Conservation (phyloP, 2,329 filamentous ascomycete species). For the Thielaviopsis ethacetica region DNA sequence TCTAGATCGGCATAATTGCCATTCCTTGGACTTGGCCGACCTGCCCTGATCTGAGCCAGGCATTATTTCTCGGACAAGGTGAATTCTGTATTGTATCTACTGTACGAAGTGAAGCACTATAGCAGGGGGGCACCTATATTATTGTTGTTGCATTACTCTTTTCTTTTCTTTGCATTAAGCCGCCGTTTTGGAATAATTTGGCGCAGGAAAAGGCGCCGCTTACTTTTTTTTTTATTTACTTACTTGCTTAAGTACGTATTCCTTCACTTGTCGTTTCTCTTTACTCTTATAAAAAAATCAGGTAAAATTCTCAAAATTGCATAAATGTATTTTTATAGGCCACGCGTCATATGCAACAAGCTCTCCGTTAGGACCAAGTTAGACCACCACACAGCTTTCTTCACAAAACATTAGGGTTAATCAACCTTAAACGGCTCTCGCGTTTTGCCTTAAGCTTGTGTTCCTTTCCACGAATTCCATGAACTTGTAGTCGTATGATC, state of each 20-base stretch:
- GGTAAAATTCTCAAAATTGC: neutral
- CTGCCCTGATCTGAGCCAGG: neutral
- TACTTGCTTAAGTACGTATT: too few species aligned
- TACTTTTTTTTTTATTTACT: too few species aligned
- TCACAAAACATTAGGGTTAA: neutral
- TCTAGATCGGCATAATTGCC: neutral
- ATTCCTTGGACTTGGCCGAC: neutral
- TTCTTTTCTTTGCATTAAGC: neutral
- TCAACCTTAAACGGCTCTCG: neutral
- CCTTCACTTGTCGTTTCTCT: too few species aligned
- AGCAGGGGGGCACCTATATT: too few species aligned
- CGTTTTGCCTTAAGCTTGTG: too few species aligned
- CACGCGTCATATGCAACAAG: neutral
- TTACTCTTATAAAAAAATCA: neutral
- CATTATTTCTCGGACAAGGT: neutral
- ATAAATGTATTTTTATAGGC: neutral
- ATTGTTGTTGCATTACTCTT: neutral
- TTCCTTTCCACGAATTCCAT: too few species aligned
- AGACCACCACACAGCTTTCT: too few species aligned
- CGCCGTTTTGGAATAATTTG: neutral
- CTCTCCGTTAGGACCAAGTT: too few species aligned
- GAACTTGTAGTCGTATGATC: too few species aligned
- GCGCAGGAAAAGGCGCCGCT: too few species aligned
- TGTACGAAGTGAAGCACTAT: neutral
- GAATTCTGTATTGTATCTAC: too few species aligned